Conservation (phyloP, 495 filamentous ascomycete genomes). For the Chlorociboria aeruginascens region DNA sequence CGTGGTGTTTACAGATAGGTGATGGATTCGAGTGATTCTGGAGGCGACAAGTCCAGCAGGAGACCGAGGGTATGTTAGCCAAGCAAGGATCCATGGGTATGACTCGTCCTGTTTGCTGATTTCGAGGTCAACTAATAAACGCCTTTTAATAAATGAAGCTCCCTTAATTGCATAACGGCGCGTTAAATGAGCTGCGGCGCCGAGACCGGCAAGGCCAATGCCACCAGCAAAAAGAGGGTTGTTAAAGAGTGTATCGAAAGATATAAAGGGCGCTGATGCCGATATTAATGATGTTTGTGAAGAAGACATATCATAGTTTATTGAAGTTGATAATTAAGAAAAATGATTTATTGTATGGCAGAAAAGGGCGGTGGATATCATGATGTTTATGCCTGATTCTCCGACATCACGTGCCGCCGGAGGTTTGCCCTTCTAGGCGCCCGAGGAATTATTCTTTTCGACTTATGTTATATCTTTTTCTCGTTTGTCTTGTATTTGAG, state of each 20-base stretch:
- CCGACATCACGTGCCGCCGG: too few relatives aligned
- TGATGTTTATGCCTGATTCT: too few relatives aligned
- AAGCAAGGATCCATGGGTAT: slow-evolving; percentile 87
- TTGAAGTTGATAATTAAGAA: background rate
- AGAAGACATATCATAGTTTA: background rate
- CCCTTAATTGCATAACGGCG: slow-evolving; percentile 60
- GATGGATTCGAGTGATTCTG: slow-evolving; percentile 36
- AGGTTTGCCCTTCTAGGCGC: too few relatives aligned
- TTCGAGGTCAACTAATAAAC: slow-evolving; percentile 88
- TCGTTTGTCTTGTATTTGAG: too few relatives aligned
- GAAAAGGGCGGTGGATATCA: too few relatives aligned
- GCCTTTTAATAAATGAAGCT: slow-evolving; percentile 59
- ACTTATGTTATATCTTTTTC: too few relatives aligned
- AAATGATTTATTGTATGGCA: too few relatives aligned
- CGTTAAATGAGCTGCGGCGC: slow-evolving; percentile 60
- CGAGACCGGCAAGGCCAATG: slow-evolving; percentile 79
- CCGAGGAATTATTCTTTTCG: too few relatives aligned
- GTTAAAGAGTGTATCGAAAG: slow-evolving; percentile 38
- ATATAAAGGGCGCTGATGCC: slow-evolving; percentile 19
- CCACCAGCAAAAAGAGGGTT: slow-evolving; percentile 49
- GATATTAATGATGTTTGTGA: slow-evolving; percentile 1
- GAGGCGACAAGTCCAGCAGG: slow-evolving; percentile 28
- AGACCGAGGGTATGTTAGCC: slow-evolving; percentile 76
- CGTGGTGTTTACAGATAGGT: slow-evolving; percentile 35
- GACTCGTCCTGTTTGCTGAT: slow-evolving; percentile 87